Evolutionary conservation across 106 monocot species (phyloP), one percentile per base, ranked within the genome.

Genomic region (Dendrobium catenatum): DNA sequence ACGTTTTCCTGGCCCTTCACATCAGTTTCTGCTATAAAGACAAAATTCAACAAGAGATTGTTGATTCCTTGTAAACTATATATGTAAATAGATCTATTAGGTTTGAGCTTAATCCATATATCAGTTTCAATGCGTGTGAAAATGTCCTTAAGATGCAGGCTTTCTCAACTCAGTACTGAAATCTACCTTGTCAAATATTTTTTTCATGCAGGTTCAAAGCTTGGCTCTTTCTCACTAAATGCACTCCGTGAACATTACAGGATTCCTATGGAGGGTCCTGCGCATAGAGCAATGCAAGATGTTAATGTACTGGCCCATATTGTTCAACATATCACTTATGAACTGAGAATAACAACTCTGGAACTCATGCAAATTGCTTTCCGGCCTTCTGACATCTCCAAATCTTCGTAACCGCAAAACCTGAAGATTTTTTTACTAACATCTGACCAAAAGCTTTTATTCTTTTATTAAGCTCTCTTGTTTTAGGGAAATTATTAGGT

Each of bases 211-310:
- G 96, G 96, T 55, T 85, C 86, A 68, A 91, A 87, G 64, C 88
- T 93, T 15, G 17, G 29, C 24, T 87, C 87, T 0, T 27, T 33
- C 9, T 79, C 81, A 27, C 58, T 96, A 44, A 44, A 82, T 24
- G 83, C 85, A 6, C 75, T 98, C n/a, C 89, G 88, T 40, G 82
- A 85, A 42, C 80, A 83, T 83, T 98, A 85, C 42, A 54, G 83
- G 2, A 88, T 94, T 58, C 83, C 81, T 74, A 70, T 83, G 58
- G 83, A 74, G 7, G 94, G 94, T 54, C 83, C 80, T 43, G 90
- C 91, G 37, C 98, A 98, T 55, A 88, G 93, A 77, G 98, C 94
- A 9, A 95, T 98, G 98, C 86, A 87, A 68, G 98, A 98, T 80
- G 98, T 93, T 3, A 86, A 68, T 5, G 82, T 79, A 31, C 73